These are phyloP conservation scores for Elymus sibiricus DNA, from an alignment of 176 grass and related monocot species.

Conservation along the genomic window DNA sequence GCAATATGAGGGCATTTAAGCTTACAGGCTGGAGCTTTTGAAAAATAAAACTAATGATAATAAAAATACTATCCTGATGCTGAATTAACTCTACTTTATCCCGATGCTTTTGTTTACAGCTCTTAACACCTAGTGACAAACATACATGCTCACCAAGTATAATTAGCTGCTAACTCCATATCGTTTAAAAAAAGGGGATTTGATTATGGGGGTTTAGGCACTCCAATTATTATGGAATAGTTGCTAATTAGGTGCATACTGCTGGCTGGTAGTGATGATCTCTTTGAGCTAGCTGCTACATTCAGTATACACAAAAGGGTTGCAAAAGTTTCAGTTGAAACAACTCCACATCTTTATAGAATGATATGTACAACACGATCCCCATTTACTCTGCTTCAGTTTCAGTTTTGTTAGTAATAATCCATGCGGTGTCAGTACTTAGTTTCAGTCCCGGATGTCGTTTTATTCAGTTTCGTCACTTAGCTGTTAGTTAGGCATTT, in stretches of 20 bases:
- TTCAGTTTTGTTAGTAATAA: no score
- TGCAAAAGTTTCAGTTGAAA: background rate
- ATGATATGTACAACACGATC: background rate
- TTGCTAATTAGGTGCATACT: background rate
- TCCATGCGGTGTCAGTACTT: no score
- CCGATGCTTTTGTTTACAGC: background rate
- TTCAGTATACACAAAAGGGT: background rate
- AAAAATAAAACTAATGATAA: no score
- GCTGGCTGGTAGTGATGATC: background rate
- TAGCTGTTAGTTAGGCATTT: no score
- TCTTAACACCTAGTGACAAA: background rate
- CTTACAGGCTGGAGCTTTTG: no score
- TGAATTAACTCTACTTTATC: no score
- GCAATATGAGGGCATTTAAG: no score
- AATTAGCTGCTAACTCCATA: background rate
- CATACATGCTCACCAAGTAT: no score
- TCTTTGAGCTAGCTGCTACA: background rate
- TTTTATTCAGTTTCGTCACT: no score
- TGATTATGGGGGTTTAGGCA: background rate
- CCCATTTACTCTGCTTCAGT: background rate
- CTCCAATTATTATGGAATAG: background rate
- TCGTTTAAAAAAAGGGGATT: background rate
- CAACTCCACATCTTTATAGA: background rate
- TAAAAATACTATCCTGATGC: no score
- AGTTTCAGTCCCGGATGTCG: no score